Evolutionary conservation across 2,329 filamentous ascomycete species (phyloP), one percentile per base, ranked within the genome.

Genomic region (Fonsecaea pugnacius): DNA sequence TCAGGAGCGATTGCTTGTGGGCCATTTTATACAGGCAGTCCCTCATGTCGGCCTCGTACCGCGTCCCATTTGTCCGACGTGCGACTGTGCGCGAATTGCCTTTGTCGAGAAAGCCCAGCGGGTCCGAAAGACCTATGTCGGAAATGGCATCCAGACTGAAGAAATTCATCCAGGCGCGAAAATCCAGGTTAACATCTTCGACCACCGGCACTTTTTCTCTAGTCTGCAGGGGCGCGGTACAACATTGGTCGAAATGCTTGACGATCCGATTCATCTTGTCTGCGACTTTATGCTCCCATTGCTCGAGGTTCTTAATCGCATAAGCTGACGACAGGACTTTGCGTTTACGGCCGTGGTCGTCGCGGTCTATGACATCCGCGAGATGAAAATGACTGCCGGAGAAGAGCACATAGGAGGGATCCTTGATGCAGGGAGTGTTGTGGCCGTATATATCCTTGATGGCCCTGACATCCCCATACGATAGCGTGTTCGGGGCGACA

Each of bases 61-160:
- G 77, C 0, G 54, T 58, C 27, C 61, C 61, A 64, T 84, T 78
- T 60, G 78, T 78, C 5, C 74, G 70, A 63, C 81, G 75, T 2
- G 78, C 81, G 2, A 73, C 75, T 40, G 79, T 75, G 8, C 75
- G 70, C 63, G 85, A 83, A 58, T 79, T 72, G 2, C 83, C 84
- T 24, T 74, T 71, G 51, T 84, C 83, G 1, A 86, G 76, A 65
- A 85, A 82, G 0, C 82, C 80, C 1, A 85, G 77, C 30, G 54
- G 57, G 12, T 65, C 59, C 16, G 63, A 65, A 0, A 85, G 75
- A 1, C 83, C 84, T 70, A 86, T 86, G 59, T 85, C 82, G 16
- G 81, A 82, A 57, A 86, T 85, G 2, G 82, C 83, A 62, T 86
- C 84, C 14, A 85, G 75, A 0, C 82, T 83, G 71, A 86, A 85